These are phyloP conservation scores for Penicillium robsamsonii DNA, from an alignment of 495 filamentous ascomycete genomes.

Conservation along the genomic window DNA sequence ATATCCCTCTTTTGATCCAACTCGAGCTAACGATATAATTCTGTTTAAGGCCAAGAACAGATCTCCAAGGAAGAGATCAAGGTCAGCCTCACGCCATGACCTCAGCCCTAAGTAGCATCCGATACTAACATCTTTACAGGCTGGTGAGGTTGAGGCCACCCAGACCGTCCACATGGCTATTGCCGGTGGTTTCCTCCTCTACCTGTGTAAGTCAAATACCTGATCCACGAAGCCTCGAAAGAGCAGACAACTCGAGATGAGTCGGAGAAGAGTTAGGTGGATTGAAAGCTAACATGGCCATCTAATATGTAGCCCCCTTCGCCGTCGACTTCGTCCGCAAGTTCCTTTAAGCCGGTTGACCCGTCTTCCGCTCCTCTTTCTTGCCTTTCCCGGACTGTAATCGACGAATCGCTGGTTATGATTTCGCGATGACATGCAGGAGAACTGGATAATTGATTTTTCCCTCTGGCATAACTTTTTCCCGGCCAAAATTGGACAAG, in stretches of 20 bases:
- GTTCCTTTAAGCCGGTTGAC: constrained; percentile 57
- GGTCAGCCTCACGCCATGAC: constrained; percentile 26
- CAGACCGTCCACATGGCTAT: constrained; percentile 63
- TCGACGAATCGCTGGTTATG: constrained; percentile 12
- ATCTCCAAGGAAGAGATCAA: constrained; percentile 49
- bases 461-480: background rate
- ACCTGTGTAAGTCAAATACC: constrained; percentile 68
- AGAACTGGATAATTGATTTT: constrained; percentile 7
- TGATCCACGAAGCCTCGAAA: background rate
- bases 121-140: constrained; percentile 29
- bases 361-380: constrained; percentile 2
- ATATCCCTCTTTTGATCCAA: background rate
- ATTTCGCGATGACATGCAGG: constrained; percentile 7
- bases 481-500: background rate
- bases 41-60: constrained; percentile 41
- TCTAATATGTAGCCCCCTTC: constrained; percentile 64
- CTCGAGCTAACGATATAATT: constrained; percentile 3
- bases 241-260: background rate
- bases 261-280: background rate
- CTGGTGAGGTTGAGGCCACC: constrained; percentile 67
- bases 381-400: constrained; percentile 1
- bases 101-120: background rate
- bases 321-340: constrained; percentile 73
- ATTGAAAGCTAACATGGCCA: background rate
- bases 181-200: constrained; percentile 64